These are phyloP conservation scores for Mycena albidolilacea DNA, from an alignment of 768 basidiomycete genomes.

Conservation along the genomic window DNA sequence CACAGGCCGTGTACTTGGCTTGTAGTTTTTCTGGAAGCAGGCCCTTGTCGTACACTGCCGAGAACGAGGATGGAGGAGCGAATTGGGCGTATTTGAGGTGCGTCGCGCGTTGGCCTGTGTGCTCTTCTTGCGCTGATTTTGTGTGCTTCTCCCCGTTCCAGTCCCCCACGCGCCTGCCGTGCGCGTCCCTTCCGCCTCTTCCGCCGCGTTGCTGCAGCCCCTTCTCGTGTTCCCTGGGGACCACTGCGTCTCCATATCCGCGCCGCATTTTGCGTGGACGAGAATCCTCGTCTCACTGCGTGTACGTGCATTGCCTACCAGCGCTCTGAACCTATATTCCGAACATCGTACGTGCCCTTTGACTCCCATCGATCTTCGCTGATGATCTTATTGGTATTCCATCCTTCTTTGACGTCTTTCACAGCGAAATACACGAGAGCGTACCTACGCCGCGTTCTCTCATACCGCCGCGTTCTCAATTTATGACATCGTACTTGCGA, in stretches of 20 bases:
- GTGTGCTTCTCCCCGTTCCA: conserved; percentile 1
- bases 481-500: background rate
- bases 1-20: too few species aligned
- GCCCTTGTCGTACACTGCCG: background rate
- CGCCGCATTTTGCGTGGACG: background rate
- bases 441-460: conserved; percentile 12
- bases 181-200: conserved; percentile 6
- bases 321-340: background rate
- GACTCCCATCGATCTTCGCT: conserved; percentile 14
- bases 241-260: conserved; percentile 14
- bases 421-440: background rate
- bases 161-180: conserved; percentile 10
- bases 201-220: conserved; percentile 2
- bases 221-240: background rate
- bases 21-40: too few species aligned
- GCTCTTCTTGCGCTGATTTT: background rate
- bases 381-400: conserved; percentile 12
- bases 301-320: conserved; percentile 2
- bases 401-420: background rate
- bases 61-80: too few species aligned
- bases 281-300: conserved; percentile 2
- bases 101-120: background rate
- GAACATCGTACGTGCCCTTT: conserved; percentile 6
- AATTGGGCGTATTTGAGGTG: background rate
- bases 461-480: conserved; percentile 10